Evolutionary conservation across 192 early-diverging fungal genomes (phyloP), one percentile per base, ranked within the genome.

Genomic region (Jimgerdemannia flammicorona): DNA sequence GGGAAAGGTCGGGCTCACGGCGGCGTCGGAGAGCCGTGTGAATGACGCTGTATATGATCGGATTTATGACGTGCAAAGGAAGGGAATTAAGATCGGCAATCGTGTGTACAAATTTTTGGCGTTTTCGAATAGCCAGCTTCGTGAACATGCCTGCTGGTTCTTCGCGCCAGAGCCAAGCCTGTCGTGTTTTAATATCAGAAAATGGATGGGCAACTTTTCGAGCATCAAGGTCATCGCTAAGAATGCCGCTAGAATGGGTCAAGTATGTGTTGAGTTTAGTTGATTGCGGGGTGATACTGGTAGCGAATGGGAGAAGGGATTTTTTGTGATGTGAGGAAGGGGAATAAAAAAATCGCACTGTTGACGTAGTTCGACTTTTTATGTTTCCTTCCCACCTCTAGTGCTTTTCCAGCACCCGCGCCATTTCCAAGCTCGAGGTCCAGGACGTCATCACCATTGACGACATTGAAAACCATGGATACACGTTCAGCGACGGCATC

Each of bases 401-500:
- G 77, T 91, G 90, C 72, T 92, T 94, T 73, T 92, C 91, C 0
- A 88, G 90, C 4, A 93, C 93, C 2, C 78, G 80, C 0, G 84
- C 86, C 14, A 87, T 88, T n/a, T 76, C 78, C 29, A 29, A 29
- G 29, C 29, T 29, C 11, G 40, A 68, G 4, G 71, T 72, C 4
- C 67, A 74, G 43, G 59, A 71, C 1, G 85, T 94, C 63, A 78
- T 95, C 64, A 79, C 83, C 49, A 68, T 78, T 3, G 83, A 91
- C 70, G 82, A 83, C 4, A 29, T 29, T 29, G 29, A 29, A 29
- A 29, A 29, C 29, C 29, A 29, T 29, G 29, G 29, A 29, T 91
- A 81, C 70, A 83, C 70, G 0, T 95, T 95, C 72, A 91, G 90
- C 40, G 94, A 95, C 78, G 94, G 94, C 4, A 84, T 91, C 10